Percentiles rank a stretch among this genome's conserved stretches.
Evolutionary conservation across 2,329 filamentous ascomycete species (phyloP).

Genomic region (Arthrobotrys iridis): DNA sequence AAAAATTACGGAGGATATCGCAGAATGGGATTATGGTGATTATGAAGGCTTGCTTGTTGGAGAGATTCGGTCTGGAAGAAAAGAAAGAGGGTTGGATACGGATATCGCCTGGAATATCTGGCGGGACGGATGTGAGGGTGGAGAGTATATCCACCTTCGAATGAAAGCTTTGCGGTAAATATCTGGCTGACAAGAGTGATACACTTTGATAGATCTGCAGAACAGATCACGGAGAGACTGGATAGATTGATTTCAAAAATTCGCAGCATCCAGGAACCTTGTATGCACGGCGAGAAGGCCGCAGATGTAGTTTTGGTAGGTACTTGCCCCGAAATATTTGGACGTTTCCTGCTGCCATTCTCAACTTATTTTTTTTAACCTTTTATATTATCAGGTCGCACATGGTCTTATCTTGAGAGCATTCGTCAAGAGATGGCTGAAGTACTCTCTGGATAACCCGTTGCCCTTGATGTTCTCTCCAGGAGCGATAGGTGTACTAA

Average conservation of each 20-base stretch:
- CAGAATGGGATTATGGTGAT: slow-evolving; percentile 67
- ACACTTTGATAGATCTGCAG: slow-evolving; percentile 60
- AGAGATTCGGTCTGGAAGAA: slow-evolving; percentile 63
- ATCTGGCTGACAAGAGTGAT: not conserved
- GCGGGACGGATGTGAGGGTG: slow-evolving; percentile 66
- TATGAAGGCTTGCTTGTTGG: slow-evolving; percentile 65
- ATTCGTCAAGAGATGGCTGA: slow-evolving; percentile 69
- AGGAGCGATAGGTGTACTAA: slow-evolving; percentile 61
- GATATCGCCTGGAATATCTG: slow-evolving; percentile 67
- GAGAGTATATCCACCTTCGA: slow-evolving; percentile 60
- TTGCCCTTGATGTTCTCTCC: slow-evolving; percentile 62
- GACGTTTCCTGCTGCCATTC: not conserved
- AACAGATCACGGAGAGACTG: slow-evolving; percentile 65
- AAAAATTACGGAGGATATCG: slow-evolving; percentile 62
- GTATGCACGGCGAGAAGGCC: slow-evolving; percentile 62
- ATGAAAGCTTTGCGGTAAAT: not conserved
- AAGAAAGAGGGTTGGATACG: slow-evolving; percentile 63
- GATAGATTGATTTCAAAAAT: slow-evolving; percentile 67
- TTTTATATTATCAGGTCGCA: slow-evolving; percentile 57
- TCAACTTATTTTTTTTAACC: not conserved
- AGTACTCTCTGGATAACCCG: slow-evolving; percentile 61
- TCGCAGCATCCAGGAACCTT: slow-evolving; percentile 64
- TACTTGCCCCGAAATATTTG: slow-evolving; percentile 57
- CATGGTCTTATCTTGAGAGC: slow-evolving; percentile 67
- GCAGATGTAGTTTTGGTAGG: slow-evolving; percentile 67